Percentiles rank a stretch among this genome's conserved stretches.
phyloP scores from a whole-genome alignment of 225 moss, liverwort and hornwort genomes.

The Physcomitrium patens region DNA sequence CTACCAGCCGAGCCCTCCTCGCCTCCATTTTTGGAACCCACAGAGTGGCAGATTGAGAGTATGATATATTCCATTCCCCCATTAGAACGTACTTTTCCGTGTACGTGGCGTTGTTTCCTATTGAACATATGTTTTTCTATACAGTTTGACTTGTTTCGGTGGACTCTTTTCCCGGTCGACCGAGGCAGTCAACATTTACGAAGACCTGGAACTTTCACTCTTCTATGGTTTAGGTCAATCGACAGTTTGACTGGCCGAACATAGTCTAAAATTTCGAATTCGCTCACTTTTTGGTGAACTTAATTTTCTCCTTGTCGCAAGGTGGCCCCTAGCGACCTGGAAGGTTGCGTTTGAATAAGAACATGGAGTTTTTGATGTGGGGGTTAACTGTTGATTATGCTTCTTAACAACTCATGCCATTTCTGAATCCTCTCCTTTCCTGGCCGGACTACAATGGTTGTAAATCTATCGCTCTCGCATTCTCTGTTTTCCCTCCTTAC shows the following conservation, averaged over 20 bases:
- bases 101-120: not conserved
- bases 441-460: too few relatives aligned
- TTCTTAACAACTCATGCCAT: not conserved
- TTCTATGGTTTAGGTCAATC: not conserved
- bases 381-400: not conserved
- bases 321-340: not conserved
- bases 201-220: not conserved
- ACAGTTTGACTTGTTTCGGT: not conserved
- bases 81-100: not conserved
- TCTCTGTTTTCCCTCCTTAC: not conserved
- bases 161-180: not conserved
- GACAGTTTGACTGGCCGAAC: not conserved
- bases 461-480: too few relatives aligned
- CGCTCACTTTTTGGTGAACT: not conserved
- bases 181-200: not conserved
- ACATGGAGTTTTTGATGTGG: not conserved
- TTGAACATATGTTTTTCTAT: too few relatives aligned
- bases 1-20: too few relatives aligned
- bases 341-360: not conserved
- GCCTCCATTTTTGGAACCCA: not conserved
- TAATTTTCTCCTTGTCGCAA: not conserved
- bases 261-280: too few relatives aligned
- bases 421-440: too few relatives aligned
- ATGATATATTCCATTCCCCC: not conserved
- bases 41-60: not conserved